Conservation (phyloP, 1,139 yeast genomes). For the Scheffersomyces cryptocercus region DNA sequence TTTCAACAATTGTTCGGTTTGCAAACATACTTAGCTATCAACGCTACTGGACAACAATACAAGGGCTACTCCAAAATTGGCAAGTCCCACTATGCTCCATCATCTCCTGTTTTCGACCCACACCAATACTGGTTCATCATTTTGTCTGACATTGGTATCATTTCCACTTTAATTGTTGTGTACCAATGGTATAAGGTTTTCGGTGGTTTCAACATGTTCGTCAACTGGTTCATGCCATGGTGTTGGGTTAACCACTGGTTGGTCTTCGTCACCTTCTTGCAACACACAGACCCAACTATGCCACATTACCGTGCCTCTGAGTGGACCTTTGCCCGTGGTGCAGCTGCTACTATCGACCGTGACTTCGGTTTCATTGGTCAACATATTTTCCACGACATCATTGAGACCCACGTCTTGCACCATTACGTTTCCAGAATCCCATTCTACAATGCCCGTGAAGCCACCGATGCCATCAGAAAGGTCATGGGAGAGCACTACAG, state of each 20-base stretch:
- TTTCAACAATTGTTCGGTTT: constrained; percentile 59
- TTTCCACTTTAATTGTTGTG: constrained; percentile 38
- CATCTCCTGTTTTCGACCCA: constrained; percentile 54
- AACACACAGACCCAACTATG: constrained; percentile 58
- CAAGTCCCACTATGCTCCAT: constrained; percentile 53
- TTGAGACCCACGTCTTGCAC: constrained; percentile 65
- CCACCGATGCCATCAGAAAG: constrained; percentile 55
- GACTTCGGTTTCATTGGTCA: constrained; percentile 61
- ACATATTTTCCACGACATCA: constrained; percentile 62
- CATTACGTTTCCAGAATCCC: constrained; percentile 65
- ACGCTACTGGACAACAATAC: constrained; percentile 55
- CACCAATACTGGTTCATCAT: constrained; percentile 57
- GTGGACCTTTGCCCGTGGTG: constrained; percentile 69
- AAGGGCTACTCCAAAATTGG: constrained; percentile 33
- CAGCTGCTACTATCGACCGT: constrained; percentile 66
- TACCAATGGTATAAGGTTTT: constrained; percentile 50
- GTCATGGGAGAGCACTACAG: constrained; percentile 63
- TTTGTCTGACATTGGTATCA: constrained; percentile 54
- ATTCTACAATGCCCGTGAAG: constrained; percentile 63
- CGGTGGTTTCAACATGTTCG: constrained; percentile 49
- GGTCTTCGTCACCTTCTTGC: constrained; percentile 61
- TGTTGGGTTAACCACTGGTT: constrained; percentile 64
- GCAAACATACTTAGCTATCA: constrained; percentile 47
- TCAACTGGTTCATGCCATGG: constrained; percentile 59
- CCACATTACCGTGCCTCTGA: constrained; percentile 59